These are phyloP conservation scores for Tricholoma bakamatsutake DNA, from an alignment of 768 basidiomycete species.

Conservation along the genomic window DNA sequence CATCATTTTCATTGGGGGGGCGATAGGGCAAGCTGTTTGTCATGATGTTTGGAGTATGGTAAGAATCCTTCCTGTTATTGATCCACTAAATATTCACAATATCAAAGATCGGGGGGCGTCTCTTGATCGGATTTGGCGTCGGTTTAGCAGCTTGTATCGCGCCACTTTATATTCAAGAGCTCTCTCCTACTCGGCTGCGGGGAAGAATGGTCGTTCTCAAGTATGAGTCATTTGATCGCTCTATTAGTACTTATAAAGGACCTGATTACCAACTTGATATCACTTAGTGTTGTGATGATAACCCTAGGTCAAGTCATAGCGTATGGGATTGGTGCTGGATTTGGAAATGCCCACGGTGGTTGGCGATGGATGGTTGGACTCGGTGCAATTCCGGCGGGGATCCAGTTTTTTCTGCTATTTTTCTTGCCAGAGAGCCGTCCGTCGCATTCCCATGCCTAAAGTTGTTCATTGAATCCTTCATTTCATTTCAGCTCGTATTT, in stretches of 20 bases:
- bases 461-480: not conserved
- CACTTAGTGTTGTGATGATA: conserved; percentile 62
- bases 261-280: not conserved
- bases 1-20: conserved; percentile 69
- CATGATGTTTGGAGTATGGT: conserved; percentile 71
- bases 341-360: conserved; percentile 50
- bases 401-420: conserved; percentile 55
- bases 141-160: conserved; percentile 75
- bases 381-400: conserved; percentile 59
- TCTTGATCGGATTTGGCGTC: conserved; percentile 70
- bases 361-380: conserved; percentile 87
- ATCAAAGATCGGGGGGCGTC: conserved; percentile 58
- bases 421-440: conserved; percentile 77
- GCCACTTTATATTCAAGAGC: conserved; percentile 80
- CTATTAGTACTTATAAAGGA: no score
- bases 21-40: conserved; percentile 63
- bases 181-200: conserved; percentile 66
- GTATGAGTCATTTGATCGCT: conserved; percentile 15
- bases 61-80: not conserved
- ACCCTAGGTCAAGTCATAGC: conserved; percentile 78
- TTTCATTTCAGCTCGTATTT: conserved; percentile 40
- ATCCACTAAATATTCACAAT: not conserved
- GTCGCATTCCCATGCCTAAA: conserved; percentile 18
- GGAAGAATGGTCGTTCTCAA: conserved; percentile 80
- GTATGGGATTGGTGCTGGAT: conserved; percentile 68